Percentiles rank a stretch among this genome's conserved stretches.
Evolutionary conservation across 345 rosid species (phyloP).

Genomic region (Populus davidiana): DNA sequence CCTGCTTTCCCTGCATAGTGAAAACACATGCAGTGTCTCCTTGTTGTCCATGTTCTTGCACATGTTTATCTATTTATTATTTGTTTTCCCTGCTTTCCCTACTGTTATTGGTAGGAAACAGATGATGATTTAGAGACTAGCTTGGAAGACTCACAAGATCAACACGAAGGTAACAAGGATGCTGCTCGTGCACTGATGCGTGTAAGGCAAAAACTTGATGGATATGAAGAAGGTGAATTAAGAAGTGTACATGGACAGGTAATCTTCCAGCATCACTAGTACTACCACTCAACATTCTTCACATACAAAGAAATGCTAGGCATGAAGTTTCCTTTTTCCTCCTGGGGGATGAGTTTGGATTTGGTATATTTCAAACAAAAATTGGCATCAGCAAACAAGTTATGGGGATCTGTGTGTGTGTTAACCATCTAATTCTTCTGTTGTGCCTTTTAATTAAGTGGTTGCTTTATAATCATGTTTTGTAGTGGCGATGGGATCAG

Average conservation of each 20-base stretch:
- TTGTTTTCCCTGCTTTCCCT: neutral
- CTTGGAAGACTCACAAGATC: constrained; percentile 67
- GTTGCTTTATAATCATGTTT: too few species aligned
- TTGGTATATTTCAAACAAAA: too few species aligned
- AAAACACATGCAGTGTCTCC: neutral
- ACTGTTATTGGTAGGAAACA: constrained; percentile 46
- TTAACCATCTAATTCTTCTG: too few species aligned
- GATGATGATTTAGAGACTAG: constrained; percentile 62
- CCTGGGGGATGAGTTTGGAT: too few species aligned
- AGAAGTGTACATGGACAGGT: constrained; percentile 97
- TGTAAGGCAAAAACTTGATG: constrained; percentile 92
- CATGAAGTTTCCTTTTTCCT: neutral
- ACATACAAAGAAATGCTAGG: neutral
- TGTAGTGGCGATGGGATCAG: too few species aligned
- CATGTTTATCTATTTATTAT: neutral
- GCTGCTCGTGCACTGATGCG: constrained; percentile 92
- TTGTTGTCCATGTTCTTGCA: neutral
- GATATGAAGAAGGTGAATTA: constrained; percentile 94
- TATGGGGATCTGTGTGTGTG: too few species aligned
- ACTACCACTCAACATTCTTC: neutral
- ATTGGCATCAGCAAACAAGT: too few species aligned
- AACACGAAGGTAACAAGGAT: constrained; percentile 86
- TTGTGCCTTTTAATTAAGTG: too few species aligned
- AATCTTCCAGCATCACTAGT: constrained; percentile 5
- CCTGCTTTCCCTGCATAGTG: neutral